phyloP scores from a whole-genome alignment of 176 grass and related monocot genomes.

The Rhynchospora tenuis region DNA sequence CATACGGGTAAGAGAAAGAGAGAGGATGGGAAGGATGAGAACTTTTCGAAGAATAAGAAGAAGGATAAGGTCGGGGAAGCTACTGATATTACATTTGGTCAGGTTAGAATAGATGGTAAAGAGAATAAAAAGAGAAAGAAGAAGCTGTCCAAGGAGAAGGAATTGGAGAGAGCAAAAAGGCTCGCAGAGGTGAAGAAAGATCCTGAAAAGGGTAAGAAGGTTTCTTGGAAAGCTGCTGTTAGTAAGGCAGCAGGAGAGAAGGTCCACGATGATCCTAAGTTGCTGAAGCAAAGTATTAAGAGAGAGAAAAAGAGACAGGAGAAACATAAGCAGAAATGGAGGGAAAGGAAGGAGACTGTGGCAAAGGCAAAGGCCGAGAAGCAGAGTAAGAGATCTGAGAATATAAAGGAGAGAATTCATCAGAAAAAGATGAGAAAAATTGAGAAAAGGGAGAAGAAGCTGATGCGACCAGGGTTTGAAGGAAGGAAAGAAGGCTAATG shows the following conservation, averaged over 20 bases:
- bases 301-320: constrained; percentile 63
- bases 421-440: constrained; percentile 72
- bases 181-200: constrained; percentile 64
- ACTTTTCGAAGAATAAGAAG: constrained; percentile 34
- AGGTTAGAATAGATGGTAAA: constrained; percentile 54
- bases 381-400: constrained; percentile 51
- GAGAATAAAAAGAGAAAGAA: constrained; percentile 67
- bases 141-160: constrained; percentile 62
- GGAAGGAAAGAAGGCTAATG: constrained; percentile 74
- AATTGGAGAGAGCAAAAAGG: constrained; percentile 55
- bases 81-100: constrained; percentile 54
- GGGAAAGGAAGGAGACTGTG: constrained; percentile 47
- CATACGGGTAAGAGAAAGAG: constrained; percentile 46
- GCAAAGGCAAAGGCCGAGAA: constrained; percentile 44
- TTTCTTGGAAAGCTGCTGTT: constrained; percentile 67
- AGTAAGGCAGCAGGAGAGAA: constrained; percentile 71
- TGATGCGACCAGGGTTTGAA: constrained; percentile 85
- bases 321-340: constrained; percentile 57
- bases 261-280: constrained; percentile 82
- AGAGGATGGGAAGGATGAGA: constrained; percentile 25
- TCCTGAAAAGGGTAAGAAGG: constrained; percentile 50
- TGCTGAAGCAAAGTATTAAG: constrained; percentile 80
- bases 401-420: constrained; percentile 67
- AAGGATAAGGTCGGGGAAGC: constrained; percentile 35
- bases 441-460: constrained; percentile 95